Conservation (phyloP, 192 early-diverging fungal genomes). For the Backusella liffmaniae region DNA sequence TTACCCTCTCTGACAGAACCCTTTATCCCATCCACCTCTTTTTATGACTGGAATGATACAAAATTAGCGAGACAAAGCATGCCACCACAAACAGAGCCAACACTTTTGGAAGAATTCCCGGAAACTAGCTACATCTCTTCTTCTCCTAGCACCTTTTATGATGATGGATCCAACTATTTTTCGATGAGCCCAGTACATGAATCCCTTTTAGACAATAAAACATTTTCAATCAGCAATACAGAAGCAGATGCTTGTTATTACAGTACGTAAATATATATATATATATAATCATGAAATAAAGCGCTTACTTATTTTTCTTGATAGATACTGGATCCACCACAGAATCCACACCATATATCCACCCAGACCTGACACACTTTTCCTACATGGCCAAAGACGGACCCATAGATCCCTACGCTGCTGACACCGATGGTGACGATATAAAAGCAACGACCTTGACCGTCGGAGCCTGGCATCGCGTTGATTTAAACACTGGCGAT, state of each 20-base stretch:
- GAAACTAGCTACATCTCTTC: background rate
- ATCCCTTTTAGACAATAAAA: background rate
- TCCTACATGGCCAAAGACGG: background rate
- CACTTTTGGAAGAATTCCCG: background rate
- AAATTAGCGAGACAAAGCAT: background rate
- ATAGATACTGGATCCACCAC: background rate
- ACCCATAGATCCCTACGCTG: background rate
- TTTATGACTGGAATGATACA: background rate
- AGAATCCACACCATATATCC: background rate
- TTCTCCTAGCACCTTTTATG: background rate
- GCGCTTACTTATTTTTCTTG: background rate
- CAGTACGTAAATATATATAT: background rate
- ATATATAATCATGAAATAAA: background rate
- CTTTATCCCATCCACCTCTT: background rate
- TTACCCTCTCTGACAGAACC: background rate
- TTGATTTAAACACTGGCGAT: slow-evolving; percentile 45
- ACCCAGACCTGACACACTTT: background rate
- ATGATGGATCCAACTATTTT: background rate
- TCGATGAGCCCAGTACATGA: background rate
- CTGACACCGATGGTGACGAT: background rate
- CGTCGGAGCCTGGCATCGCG: slow-evolving; percentile 60
- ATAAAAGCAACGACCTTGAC: slow-evolving; percentile 44
- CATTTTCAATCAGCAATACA: background rate
- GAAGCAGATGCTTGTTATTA: background rate
- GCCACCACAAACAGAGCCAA: background rate